Base-by-base conservation (phyloP, 1,284 basidiomycete genomes). In the Megacollybia platyphylla region DNA sequence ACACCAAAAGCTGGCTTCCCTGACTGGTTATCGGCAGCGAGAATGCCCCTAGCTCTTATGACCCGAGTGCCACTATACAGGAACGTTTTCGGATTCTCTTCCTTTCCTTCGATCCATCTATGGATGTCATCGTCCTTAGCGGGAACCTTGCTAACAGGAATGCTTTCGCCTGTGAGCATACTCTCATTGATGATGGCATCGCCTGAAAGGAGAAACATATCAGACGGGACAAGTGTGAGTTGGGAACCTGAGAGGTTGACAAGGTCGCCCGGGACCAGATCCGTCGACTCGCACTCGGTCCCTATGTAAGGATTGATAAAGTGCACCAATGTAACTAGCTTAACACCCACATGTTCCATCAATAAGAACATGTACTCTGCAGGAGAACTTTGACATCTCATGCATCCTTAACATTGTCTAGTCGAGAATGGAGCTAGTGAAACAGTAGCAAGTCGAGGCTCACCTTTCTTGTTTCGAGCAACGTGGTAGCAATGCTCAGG, bases 111-210 rank as follows among this genome's bases (percentile, higher is more conserved):
- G 48, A 67, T 72, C 73, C 89, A 93, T 48, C 61, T 71, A 30
- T 61, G 61, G 42, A 93, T 65, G 44, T 80, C 79, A 32, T 79
- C 78, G 51, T 87, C 82, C 50, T 74, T 81, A 43, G 83, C 70
- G 0, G 91, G 84, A 18, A 73, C 61, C 60, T 97, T 97, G 56
- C 83, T 87, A 44, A 97, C 88, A 0, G 92, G 93, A 0, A 97
- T 86, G 52, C 89, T 93, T 61, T 97, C 93, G 7, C 92, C 92
- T 0, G 92, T 97, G 11, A 98, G 76, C 94, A 97, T 97, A 49
- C 90, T 94, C 64, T 98, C 96, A 58, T 98, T 97, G 44, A 97
- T 87, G 49, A 98, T 96, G 0, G 91, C 91, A 57, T 97, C 96
- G 4, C 96, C 94, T 5, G 87, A 88, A 26, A 98, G 76, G 11